These are phyloP conservation scores for Zelopaecilomyces penicillatus DNA, from an alignment of 2,329 filamentous ascomycete genomes.

Conservation along the genomic window DNA sequence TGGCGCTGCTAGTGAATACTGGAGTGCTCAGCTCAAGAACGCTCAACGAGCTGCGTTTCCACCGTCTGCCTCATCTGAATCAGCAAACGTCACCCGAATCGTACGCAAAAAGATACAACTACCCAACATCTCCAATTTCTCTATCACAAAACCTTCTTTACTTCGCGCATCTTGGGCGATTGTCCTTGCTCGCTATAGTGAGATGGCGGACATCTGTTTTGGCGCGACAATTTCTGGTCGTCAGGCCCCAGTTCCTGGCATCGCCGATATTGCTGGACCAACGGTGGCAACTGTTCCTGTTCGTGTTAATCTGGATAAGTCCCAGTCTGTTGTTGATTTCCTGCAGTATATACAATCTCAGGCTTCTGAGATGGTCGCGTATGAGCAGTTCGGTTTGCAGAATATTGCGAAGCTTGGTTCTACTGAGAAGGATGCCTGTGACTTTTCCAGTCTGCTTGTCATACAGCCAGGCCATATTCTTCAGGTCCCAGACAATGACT, in stretches of 20 bases:
- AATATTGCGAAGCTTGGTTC: slow-evolving; percentile 1
- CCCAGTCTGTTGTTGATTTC: neutral
- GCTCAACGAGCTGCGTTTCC: slow-evolving; percentile 4
- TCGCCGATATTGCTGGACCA: slow-evolving; percentile 4
- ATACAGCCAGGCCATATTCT: slow-evolving; percentile 3
- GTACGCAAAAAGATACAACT: slow-evolving; percentile 1
- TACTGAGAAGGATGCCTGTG: slow-evolving; percentile 7
- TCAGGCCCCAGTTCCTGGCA: slow-evolving; percentile 3
- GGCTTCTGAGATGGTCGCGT: neutral
- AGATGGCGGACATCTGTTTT: slow-evolving; percentile 6
- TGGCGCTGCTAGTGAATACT: slow-evolving; percentile 3
- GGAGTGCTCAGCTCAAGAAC: slow-evolving; percentile 4
- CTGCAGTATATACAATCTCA: neutral
- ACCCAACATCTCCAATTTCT: neutral
- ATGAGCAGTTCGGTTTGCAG: neutral
- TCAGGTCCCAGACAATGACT: too few species aligned
- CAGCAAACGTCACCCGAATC: slow-evolving; percentile 4
- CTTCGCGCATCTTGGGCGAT: slow-evolving; percentile 8
- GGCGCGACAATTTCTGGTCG: slow-evolving; percentile 7
- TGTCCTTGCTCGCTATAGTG: slow-evolving; percentile 5
- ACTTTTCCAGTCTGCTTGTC: slow-evolving; percentile 8
- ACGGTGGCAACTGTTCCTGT: slow-evolving; percentile 8
- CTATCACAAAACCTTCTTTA: slow-evolving; percentile 3
- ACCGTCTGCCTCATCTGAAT: neutral
- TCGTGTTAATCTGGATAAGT: slow-evolving; percentile 4